A percentile compares a stretch with the other conserved stretches of the same genome.
These are phyloP conservation scores for Silene conica DNA, from an alignment of 148 eudicot genomes.

Conservation along the genomic window DNA sequence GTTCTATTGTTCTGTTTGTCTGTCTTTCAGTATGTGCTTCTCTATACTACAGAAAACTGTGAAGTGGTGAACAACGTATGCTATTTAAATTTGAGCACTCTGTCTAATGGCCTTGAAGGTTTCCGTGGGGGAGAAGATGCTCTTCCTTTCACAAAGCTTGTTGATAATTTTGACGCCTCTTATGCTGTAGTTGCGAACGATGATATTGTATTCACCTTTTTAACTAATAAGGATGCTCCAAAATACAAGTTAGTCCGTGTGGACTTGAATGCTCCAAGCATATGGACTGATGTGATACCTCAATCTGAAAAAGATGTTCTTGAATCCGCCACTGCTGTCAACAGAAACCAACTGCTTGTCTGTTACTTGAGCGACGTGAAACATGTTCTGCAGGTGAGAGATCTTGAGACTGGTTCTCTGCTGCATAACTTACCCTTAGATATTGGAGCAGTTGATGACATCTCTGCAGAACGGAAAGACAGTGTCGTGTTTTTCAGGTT, in stretches of 20 bases:
- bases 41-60: constrained; percentile 56
- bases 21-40: constrained; percentile 44
- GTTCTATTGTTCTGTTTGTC: neutral
- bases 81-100: constrained; percentile 64
- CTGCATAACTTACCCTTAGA: constrained; percentile 74
- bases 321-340: constrained; percentile 76
- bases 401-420: constrained; percentile 62
- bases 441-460: constrained; percentile 68
- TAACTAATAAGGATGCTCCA: constrained; percentile 86
- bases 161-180: constrained; percentile 76
- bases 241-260: constrained; percentile 77
- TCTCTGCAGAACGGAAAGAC: constrained; percentile 72
- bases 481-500: constrained; percentile 55
- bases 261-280: constrained; percentile 61
- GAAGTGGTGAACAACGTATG: constrained; percentile 74
- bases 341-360: constrained; percentile 57
- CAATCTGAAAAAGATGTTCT: constrained; percentile 82
- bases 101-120: constrained; percentile 67
- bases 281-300: constrained; percentile 67
- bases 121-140: constrained; percentile 42
- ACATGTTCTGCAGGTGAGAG: constrained; percentile 70
- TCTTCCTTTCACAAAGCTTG: constrained; percentile 81
- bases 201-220: constrained; percentile 67
- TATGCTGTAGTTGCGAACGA: constrained; percentile 74
- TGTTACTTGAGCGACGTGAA: constrained; percentile 86